A percentile compares a stretch with the other conserved stretches of the same genome.
These are phyloP conservation scores for Talaromyces sp. DNA, from an alignment of 2,329 filamentous ascomycete genomes.

Conservation along the genomic window DNA sequence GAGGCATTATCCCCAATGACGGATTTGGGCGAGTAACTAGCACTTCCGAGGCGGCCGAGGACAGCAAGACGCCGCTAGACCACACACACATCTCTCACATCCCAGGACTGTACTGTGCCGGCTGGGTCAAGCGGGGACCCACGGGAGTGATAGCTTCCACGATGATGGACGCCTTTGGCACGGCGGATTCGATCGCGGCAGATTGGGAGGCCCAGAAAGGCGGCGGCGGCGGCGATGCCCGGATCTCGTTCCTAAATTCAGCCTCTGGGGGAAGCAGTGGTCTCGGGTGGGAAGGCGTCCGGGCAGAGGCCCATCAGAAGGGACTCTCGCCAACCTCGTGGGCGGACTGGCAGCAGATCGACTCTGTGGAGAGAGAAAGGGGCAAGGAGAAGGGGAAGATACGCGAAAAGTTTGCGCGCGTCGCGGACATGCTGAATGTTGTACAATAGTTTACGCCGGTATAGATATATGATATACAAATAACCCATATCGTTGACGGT, in stretches of 20 bases:
- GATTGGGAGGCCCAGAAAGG: slow-evolving; percentile 57
- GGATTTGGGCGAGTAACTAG: slow-evolving; percentile 65
- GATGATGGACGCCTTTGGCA: slow-evolving; percentile 89
- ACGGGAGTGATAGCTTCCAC: slow-evolving; percentile 95
- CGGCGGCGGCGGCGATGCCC: background rate
- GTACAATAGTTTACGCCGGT: slow-evolving; percentile 17
- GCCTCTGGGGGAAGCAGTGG: slow-evolving; percentile 34
- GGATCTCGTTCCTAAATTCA: slow-evolving; percentile 44
- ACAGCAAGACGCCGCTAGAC: slow-evolving; percentile 19
- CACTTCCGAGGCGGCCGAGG: slow-evolving; percentile 21
- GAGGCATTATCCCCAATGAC: slow-evolving; percentile 79
- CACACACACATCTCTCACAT: slow-evolving; percentile 45
- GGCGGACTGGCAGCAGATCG: slow-evolving; percentile 82
- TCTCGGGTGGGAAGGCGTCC: slow-evolving; percentile 73
- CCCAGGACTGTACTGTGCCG: slow-evolving; percentile 82
- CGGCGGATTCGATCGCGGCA: slow-evolving; percentile 73
- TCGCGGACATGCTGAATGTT: slow-evolving; percentile 54
- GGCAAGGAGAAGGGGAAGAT: slow-evolving; percentile 68
- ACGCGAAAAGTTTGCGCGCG: slow-evolving; percentile 61
- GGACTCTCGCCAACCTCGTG: slow-evolving; percentile 66
- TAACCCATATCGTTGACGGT: no score
- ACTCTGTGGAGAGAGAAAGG: slow-evolving; percentile 65
- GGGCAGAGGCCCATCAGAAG: slow-evolving; percentile 51
- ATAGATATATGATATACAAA: background rate
- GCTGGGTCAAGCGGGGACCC: slow-evolving; percentile 93